Conservation (phyloP, 768 basidiomycete genomes). For the Chalciporus pseudorubinellus region DNA sequence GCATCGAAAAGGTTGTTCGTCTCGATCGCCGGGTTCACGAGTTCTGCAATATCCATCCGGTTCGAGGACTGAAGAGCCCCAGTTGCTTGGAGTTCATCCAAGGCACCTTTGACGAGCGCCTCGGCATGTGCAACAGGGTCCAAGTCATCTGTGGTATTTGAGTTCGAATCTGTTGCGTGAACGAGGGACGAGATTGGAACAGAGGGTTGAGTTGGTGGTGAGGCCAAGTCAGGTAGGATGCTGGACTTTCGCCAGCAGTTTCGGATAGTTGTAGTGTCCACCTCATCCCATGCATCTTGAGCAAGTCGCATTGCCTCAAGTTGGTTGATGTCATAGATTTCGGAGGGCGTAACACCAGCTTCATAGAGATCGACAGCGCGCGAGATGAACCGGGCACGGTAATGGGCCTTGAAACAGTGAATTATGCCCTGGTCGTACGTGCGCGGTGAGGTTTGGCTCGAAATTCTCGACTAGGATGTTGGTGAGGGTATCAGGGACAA, state of each 20-base stretch:
- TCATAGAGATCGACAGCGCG: slow-evolving; percentile 33
- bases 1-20: too few species aligned
- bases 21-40: too few species aligned
- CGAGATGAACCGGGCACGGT: slow-evolving; percentile 26
- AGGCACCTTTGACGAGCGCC: too few species aligned
- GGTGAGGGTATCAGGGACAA: slow-evolving; percentile 31
- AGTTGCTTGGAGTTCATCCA: too few species aligned
- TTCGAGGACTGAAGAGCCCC: too few species aligned
- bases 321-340: slow-evolving; percentile 5
- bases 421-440: slow-evolving; percentile 40
- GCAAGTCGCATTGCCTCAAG: slow-evolving; percentile 2
- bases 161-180: too few species aligned
- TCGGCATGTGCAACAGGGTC: too few species aligned
- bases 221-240: too few species aligned
- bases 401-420: slow-evolving; percentile 28
- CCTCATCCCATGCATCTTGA: slow-evolving; percentile 1
- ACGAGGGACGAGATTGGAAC: too few species aligned
- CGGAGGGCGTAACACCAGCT: slow-evolving; percentile 5
- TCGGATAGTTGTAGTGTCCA: not conserved
- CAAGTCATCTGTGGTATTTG: too few species aligned
- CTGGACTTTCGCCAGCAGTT: slow-evolving; percentile 3
- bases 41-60: too few species aligned
- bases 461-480: slow-evolving; percentile 15
- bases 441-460: slow-evolving; percentile 36
- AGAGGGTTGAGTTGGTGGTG: too few species aligned